A percentile compares a stretch with the other conserved stretches of the same genome.
These are phyloP conservation scores for Magnaporthiopsis poae DNA, from an alignment of 2,329 filamentous ascomycete species.

Conservation along the genomic window DNA sequence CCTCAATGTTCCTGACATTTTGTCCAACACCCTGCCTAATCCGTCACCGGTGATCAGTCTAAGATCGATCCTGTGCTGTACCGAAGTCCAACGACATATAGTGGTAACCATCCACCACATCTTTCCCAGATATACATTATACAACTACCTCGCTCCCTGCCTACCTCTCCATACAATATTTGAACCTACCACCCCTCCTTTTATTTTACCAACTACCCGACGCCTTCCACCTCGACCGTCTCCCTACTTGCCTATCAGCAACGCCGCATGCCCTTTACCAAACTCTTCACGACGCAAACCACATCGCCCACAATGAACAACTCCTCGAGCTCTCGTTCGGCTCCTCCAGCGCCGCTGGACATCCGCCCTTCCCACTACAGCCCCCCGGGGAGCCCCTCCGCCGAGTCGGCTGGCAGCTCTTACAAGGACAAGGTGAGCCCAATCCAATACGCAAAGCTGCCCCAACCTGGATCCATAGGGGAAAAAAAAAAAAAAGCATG, in stretches of 20 bases:
- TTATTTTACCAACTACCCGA: too few relatives aligned
- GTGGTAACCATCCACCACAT: background rate
- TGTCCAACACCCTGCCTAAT: background rate
- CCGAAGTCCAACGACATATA: background rate
- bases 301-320: conserved; percentile 4
- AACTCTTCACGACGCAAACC: background rate
- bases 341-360: conserved; percentile 5
- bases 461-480: too few relatives aligned
- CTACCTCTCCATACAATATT: too few relatives aligned
- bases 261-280: background rate
- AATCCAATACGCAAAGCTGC: background rate
- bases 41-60: background rate
- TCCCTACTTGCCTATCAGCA: background rate
- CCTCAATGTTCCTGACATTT: conserved; percentile 2
- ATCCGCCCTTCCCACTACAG: conserved; percentile 1
- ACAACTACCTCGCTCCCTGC: background rate
- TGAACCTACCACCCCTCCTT: too few relatives aligned
- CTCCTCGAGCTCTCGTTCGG: conserved; percentile 1
- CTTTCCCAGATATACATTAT: too few relatives aligned
- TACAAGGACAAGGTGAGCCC: background rate
- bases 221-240: background rate
- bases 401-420: background rate
- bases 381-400: conserved; percentile 1
- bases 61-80: background rate
- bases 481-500: background rate